phyloP scores from a whole-genome alignment of 2,329 filamentous ascomycete genomes.

The Amphichorda felina region DNA sequence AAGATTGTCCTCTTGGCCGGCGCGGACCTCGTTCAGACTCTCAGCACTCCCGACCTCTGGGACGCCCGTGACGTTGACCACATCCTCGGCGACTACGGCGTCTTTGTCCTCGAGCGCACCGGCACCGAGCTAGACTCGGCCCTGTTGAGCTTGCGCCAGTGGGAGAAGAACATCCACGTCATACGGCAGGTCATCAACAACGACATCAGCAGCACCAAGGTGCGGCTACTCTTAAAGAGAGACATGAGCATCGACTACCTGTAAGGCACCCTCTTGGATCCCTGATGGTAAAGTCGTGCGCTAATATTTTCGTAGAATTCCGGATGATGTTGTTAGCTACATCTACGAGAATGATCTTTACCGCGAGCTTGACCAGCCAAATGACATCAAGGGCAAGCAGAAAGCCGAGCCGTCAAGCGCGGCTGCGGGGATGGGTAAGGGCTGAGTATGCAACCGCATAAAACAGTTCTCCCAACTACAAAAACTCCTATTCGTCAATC shows the following conservation, averaged over 20 bases:
- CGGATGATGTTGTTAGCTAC: conserved; percentile 63
- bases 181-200: conserved; percentile 65
- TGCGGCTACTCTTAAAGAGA: conserved; percentile 66
- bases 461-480: too few species aligned
- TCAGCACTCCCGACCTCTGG: conserved; percentile 63
- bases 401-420: neutral
- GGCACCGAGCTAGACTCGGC: conserved; percentile 86
- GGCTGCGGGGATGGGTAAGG: too few species aligned
- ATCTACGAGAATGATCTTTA: conserved; percentile 52
- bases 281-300: neutral
- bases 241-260: conserved; percentile 72
- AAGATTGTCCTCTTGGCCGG: conserved; percentile 70
- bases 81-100: conserved; percentile 68
- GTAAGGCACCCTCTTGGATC: conserved; percentile 9
- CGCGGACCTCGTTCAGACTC: conserved; percentile 57
- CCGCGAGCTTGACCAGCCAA: conserved; percentile 3
- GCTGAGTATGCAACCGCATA: too few species aligned
- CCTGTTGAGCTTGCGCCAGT: conserved; percentile 67
- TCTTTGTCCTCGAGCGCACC: conserved; percentile 69
- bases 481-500: too few species aligned
- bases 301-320: conserved; percentile 24
- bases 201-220: conserved; percentile 72
- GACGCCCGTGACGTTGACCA: conserved; percentile 69
- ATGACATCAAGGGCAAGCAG: conserved; percentile 3
- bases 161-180: conserved; percentile 76